A percentile compares a stretch with the other conserved stretches of the same genome.
phyloP scores from a whole-genome alignment of 2,329 filamentous ascomycete species.

The Ophiognomonia clavigignenti-juglandacearum region DNA sequence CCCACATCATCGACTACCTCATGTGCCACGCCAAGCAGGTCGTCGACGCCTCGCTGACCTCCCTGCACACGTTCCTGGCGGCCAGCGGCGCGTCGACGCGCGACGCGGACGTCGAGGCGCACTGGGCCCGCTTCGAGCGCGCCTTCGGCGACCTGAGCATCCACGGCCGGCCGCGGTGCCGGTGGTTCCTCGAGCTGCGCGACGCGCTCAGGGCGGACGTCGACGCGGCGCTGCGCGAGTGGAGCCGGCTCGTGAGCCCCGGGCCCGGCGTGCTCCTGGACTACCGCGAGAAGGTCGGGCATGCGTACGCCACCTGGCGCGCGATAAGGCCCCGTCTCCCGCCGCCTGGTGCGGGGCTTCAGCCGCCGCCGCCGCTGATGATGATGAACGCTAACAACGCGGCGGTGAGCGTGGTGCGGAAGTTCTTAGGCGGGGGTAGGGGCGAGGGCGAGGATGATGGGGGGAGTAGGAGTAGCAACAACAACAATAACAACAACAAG shows the following conservation, averaged over 20 bases:
- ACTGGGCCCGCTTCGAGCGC: constrained; percentile 33
- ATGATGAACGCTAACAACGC: not conserved
- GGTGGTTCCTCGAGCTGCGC: constrained; percentile 3
- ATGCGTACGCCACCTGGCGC: constrained; percentile 37
- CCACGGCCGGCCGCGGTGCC: constrained; percentile 7
- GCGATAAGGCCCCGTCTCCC: constrained; percentile 32
- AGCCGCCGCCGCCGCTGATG: no score
- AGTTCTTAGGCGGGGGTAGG: constrained; percentile 18
- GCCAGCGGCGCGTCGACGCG: constrained; percentile 1
- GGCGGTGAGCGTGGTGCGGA: not conserved
- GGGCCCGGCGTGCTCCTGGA: constrained; percentile 13
- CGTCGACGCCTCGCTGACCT: constrained; percentile 32
- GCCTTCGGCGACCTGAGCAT: constrained; percentile 22
- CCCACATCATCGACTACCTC: constrained; percentile 59
- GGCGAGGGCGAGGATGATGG: no score
- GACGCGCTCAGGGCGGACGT: constrained; percentile 26
- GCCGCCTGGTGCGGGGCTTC: no score
- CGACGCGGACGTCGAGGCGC: constrained; percentile 18
- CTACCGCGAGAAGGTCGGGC: constrained; percentile 24
- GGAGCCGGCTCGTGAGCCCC: constrained; percentile 22
- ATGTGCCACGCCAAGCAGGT: constrained; percentile 48
- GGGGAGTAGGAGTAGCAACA: no score
- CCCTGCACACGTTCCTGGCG: constrained; percentile 23
- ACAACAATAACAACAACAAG: no score
- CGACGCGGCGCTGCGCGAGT: constrained; percentile 23